phyloP scores from a whole-genome alignment of 208 protist genomes.

The Trypanosoma rangeli region DNA sequence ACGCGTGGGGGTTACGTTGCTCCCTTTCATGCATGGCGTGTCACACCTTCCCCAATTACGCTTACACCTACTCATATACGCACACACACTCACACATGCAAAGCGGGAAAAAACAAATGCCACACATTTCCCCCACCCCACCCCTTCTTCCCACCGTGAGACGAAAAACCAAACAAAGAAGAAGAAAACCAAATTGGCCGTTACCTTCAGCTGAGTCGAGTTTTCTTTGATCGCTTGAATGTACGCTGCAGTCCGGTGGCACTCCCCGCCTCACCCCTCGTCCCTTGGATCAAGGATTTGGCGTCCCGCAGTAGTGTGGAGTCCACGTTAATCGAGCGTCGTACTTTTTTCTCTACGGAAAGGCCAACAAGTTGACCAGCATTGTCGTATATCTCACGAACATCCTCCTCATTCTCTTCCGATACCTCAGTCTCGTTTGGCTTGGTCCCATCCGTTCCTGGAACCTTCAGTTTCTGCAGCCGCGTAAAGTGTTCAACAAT shows the following conservation, averaged over 20 bases:
- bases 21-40: neutral
- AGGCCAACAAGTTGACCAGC: conserved; percentile 73
- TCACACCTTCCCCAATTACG: neutral
- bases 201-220: conserved; percentile 22
- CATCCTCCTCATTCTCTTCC: conserved; percentile 40
- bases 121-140: neutral
- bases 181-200: neutral
- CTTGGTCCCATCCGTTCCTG: conserved; percentile 10
- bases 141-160: neutral
- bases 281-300: conserved; percentile 41
- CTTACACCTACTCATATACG: neutral
- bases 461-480: conserved; percentile 45
- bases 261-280: conserved; percentile 19
- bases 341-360: conserved; percentile 60
- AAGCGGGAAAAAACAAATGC: neutral
- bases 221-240: conserved; percentile 78
- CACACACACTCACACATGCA: conserved; percentile 20
- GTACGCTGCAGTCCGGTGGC: conserved; percentile 65
- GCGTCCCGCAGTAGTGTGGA: conserved; percentile 74
- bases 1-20: conserved; percentile 2
- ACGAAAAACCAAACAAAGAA: conserved; percentile 8
- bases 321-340: conserved; percentile 55
- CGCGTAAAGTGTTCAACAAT: conserved; percentile 72
- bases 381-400: conserved; percentile 62
- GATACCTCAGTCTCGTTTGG: conserved; percentile 5